A percentile compares a stretch with the other conserved stretches of the same genome.
phyloP scores from a whole-genome alignment of 257 asterid genomes.

The Solanum rostratum region DNA sequence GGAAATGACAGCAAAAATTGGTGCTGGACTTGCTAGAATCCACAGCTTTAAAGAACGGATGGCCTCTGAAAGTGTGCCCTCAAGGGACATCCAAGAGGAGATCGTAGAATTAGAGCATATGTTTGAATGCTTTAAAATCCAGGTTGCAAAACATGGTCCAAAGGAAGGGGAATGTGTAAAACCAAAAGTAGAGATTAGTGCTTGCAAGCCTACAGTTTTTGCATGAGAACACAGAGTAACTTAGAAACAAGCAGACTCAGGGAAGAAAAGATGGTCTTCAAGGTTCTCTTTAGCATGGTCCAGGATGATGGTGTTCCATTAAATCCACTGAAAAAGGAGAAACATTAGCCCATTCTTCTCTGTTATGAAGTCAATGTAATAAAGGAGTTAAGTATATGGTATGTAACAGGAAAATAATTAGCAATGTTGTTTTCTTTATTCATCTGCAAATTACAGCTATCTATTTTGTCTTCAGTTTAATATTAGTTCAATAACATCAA shows the following conservation, averaged over 20 bases:
- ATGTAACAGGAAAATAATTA: not conserved
- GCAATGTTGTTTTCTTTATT: not conserved
- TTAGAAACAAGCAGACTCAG: not conserved
- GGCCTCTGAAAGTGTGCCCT: constrained; percentile 1
- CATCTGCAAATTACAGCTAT: not conserved
- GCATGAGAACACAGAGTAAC: constrained; percentile 11
- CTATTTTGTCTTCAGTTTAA: not conserved
- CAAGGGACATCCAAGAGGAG: constrained; percentile 29
- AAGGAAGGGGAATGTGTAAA: constrained; percentile 26
- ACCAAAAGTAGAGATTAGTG: constrained; percentile 21
- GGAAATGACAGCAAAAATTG: constrained; percentile 39
- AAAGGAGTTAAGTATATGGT: not conserved
- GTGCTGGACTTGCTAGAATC: constrained; percentile 28
- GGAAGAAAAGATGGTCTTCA: not conserved
- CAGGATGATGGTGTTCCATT: not conserved
- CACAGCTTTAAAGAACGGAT: constrained; percentile 31
- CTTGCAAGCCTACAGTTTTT: constrained; percentile 31
- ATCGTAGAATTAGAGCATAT: constrained; percentile 39
- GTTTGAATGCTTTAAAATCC: constrained; percentile 32
- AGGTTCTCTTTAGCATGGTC: not conserved
- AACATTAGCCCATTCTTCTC: not conserved
- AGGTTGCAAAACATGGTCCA: constrained; percentile 21
- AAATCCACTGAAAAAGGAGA: not conserved
- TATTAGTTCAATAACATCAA: not conserved
- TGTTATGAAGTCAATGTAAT: not conserved